Conservation (phyloP, 192 early-diverging fungal genomes). For the Backusella westeae region DNA sequence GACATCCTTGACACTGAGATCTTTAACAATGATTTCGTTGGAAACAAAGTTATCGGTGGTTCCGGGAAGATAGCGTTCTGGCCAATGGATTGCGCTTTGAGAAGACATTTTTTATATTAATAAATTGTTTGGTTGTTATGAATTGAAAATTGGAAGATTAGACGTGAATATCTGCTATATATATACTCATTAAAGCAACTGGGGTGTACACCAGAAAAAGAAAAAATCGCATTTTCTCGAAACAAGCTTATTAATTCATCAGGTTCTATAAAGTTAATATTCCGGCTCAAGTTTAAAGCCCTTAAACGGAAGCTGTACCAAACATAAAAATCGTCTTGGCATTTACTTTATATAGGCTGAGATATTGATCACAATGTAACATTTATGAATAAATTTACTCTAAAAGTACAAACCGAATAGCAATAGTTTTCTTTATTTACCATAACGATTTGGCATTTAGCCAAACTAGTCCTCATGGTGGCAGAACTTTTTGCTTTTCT, state of each 20-base stretch:
- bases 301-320: too few species aligned
- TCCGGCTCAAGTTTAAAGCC: neutral
- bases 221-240: neutral
- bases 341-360: too few species aligned
- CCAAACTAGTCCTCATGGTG: too few species aligned
- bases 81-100: slow-evolving; percentile 11
- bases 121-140: neutral
- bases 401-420: too few species aligned
- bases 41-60: slow-evolving; percentile 8
- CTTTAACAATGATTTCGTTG: slow-evolving; percentile 4
- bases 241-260: neutral
- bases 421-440: too few species aligned
- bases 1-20: neutral
- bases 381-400: too few species aligned
- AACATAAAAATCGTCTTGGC: too few species aligned
- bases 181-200: neutral
- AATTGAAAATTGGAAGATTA: neutral
- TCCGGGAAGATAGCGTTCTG: neutral
- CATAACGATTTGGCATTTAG: too few species aligned
- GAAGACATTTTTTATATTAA: slow-evolving; percentile 1
- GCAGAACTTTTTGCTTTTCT: neutral
- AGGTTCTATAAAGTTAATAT: neutral
- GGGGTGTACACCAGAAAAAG: neutral
- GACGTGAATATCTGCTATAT: neutral
- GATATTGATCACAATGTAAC: too few species aligned